A percentile compares a stretch with the other conserved stretches of the same genome.
Conservation (phyloP, 805 yeast species). For the Metschnikowia amazonensis region DNA sequence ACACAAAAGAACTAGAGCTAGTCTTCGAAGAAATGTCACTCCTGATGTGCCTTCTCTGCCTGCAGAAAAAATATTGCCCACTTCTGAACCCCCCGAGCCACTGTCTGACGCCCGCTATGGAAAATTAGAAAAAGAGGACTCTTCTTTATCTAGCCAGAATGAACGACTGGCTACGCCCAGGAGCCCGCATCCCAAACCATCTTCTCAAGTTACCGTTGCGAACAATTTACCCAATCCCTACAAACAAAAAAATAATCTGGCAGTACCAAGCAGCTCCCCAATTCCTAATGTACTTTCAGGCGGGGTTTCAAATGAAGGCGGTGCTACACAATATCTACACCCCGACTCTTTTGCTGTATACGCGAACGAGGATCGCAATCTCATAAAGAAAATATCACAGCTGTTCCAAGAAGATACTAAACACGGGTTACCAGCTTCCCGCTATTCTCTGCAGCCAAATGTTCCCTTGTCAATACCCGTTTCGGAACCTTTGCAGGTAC, state of each 20-base stretch:
- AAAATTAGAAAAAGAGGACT: not conserved
- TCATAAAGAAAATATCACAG: not conserved
- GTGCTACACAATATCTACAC: not conserved
- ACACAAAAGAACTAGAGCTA: conserved; percentile 10
- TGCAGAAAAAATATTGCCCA: not conserved
- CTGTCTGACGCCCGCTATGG: not conserved
- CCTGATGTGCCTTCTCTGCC: conserved; percentile 9
- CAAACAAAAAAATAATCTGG: not conserved
- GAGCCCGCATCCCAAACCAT: not conserved
- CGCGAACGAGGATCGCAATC: not conserved
- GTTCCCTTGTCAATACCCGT: not conserved
- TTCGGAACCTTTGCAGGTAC: not conserved
- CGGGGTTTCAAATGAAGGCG: not conserved
- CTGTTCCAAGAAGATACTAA: not conserved
- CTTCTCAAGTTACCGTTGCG: not conserved
- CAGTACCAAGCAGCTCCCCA: not conserved
- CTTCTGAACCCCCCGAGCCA: not conserved
- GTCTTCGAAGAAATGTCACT: conserved; percentile 2
- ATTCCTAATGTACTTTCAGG: not conserved
- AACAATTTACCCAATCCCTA: not conserved
- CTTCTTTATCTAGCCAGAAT: not conserved
- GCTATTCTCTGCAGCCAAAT: not conserved
- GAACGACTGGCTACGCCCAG: conserved; percentile 1
- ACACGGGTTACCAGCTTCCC: not conserved
- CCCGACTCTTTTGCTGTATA: not conserved